Conservation (phyloP, 2,329 filamentous ascomycete species). For the Mariannaea elegans region DNA sequence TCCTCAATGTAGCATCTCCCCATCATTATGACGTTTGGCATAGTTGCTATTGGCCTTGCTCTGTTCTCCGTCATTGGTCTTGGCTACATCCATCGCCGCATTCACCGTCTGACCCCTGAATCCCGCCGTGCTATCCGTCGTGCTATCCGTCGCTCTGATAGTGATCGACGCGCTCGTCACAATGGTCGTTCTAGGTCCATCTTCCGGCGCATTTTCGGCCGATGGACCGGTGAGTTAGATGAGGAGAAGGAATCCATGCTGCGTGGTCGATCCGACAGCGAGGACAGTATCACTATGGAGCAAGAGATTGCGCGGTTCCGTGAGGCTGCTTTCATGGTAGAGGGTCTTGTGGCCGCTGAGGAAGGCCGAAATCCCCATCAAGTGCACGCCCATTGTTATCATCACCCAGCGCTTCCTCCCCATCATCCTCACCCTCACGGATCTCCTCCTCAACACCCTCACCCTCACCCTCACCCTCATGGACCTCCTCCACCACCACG, state of each 20-base stretch:
- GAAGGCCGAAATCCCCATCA: conserved; percentile 41
- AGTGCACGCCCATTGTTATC: conserved; percentile 11
- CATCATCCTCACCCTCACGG: conserved; percentile 20
- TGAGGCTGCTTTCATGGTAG: conserved; percentile 55
- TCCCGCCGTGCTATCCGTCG: conserved; percentile 36
- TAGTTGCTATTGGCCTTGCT: conserved; percentile 35
- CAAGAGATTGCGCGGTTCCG: conserved; percentile 60
- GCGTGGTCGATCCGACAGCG: conserved; percentile 20
- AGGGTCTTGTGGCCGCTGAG: conserved; percentile 56
- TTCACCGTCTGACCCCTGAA: conserved; percentile 27
- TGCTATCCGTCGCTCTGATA: conserved; percentile 35
- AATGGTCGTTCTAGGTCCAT: conserved; percentile 36
- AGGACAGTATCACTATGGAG: conserved; percentile 51
- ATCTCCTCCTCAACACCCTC: conserved; percentile 11
- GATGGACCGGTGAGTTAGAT: conserved; percentile 34
- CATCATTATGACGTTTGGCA: conserved; percentile 36
- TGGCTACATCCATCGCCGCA: conserved; percentile 35
- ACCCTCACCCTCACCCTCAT: conserved; percentile 12
- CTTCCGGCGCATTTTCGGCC: conserved; percentile 43
- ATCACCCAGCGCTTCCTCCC: conserved; percentile 15
- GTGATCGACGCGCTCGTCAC: conserved; percentile 39
- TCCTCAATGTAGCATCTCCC: conserved; percentile 21
- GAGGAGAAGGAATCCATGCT: conserved; percentile 38
- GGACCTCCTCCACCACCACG: conserved; percentile 19
- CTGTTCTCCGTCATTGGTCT: conserved; percentile 39